Conservation (phyloP, 2,329 filamentous ascomycete genomes). For the Scorias spongiosa region DNA sequence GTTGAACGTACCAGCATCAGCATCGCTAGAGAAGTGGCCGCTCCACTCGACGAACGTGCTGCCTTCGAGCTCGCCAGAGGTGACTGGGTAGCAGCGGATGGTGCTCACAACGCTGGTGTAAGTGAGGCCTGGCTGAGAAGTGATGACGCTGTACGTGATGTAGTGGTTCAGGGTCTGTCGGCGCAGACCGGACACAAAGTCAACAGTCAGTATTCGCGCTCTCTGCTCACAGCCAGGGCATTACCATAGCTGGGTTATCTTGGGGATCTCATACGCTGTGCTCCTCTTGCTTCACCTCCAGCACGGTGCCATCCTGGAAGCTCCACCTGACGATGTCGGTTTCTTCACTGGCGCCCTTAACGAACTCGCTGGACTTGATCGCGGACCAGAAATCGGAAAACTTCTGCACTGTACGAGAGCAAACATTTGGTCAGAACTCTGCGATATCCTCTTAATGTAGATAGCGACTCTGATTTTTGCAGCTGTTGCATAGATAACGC, state of each 20-base stretch:
- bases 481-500: background rate
- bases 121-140: slow-evolving; percentile 46
- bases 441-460: background rate
- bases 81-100: slow-evolving; percentile 49
- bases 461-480: background rate
- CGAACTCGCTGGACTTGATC: slow-evolving; percentile 45
- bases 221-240: too few species aligned
- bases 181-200: background rate
- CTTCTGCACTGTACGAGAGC: slow-evolving; percentile 27
- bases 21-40: slow-evolving; percentile 55
- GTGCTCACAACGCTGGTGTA: slow-evolving; percentile 55
- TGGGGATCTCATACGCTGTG: slow-evolving; percentile 40
- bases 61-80: slow-evolving; percentile 48
- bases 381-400: slow-evolving; percentile 53
- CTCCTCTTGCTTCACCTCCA: slow-evolving; percentile 64
- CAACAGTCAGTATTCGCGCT: too few species aligned
- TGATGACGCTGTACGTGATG: slow-evolving; percentile 61
- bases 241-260: too few species aligned
- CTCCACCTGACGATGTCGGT: slow-evolving; percentile 55
- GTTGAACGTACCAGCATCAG: slow-evolving; percentile 44
- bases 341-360: slow-evolving; percentile 46
- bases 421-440: too few species aligned
- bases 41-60: slow-evolving; percentile 56
- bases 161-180: slow-evolving; percentile 52
- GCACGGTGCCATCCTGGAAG: slow-evolving; percentile 52